These are phyloP conservation scores for Ampelomyces quisqualis DNA, from an alignment of 2,329 filamentous ascomycete genomes.

Conservation along the genomic window DNA sequence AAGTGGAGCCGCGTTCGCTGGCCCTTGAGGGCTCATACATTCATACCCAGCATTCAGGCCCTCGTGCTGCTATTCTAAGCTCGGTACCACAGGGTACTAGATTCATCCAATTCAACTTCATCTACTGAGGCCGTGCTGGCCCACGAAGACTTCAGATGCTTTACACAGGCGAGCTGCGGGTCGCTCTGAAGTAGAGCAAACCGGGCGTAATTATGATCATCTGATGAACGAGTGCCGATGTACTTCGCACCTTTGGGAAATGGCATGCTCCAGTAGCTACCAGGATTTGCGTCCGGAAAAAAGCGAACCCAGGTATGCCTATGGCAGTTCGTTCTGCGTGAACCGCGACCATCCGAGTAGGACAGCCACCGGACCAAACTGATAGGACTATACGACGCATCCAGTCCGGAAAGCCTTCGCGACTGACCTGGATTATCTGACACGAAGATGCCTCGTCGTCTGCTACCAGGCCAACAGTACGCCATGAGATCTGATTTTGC, in stretches of 20 bases:
- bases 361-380: constrained; percentile 13
- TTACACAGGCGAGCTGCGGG: constrained; percentile 15
- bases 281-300: too few relatives aligned
- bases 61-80: constrained; percentile 36
- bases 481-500: constrained; percentile 10
- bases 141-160: constrained; percentile 12
- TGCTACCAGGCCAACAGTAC: too few relatives aligned
- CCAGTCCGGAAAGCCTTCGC: constrained; percentile 15
- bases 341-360: too few relatives aligned
- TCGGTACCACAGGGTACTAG: constrained; percentile 28
- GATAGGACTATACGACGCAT: constrained; percentile 7
- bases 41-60: constrained; percentile 20
- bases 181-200: constrained; percentile 7
- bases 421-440: constrained; percentile 14
- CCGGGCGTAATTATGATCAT: constrained; percentile 9
- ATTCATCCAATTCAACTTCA: constrained; percentile 34
- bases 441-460: constrained; percentile 16
- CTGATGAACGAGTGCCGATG: constrained; percentile 11
- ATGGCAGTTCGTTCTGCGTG: too few relatives aligned
- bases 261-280: constrained; percentile 1
- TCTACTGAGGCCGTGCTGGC: constrained; percentile 25
- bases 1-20: constrained; percentile 15
- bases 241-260: not conserved
- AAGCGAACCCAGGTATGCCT: too few relatives aligned
- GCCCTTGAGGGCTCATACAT: constrained; percentile 11